These are phyloP conservation scores for Styphnolobium japonicum DNA, from an alignment of 306 rosid species.

Conservation along the genomic window DNA sequence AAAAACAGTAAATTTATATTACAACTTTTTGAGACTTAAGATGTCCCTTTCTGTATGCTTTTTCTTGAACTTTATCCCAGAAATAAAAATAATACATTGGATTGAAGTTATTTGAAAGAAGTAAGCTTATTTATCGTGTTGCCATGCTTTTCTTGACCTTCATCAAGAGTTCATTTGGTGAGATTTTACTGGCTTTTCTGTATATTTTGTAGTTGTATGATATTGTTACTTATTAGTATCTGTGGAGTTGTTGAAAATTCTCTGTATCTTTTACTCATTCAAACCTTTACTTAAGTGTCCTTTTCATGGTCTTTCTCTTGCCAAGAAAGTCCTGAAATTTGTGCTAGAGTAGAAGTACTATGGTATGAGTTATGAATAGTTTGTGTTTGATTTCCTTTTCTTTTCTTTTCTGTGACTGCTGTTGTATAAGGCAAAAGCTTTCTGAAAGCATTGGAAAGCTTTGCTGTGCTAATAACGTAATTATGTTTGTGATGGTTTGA, in stretches of 20 bases:
- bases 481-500: no score
- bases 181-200: not conserved
- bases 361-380: not conserved
- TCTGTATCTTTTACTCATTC: no score
- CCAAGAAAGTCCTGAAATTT: not conserved
- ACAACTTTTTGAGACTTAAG: not conserved
- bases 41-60: not conserved
- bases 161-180: not conserved
- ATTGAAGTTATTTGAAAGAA: not conserved
- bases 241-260: no score
- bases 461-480: no score
- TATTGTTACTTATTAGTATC: not conserved
- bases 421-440: no score
- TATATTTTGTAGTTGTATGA: not conserved
- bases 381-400: not conserved
- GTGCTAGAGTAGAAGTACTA: not conserved
- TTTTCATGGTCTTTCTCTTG: not conserved
- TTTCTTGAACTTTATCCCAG: not conserved
- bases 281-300: not conserved
- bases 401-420: not conserved
- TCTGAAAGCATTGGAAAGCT: no score
- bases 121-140: not conserved
- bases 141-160: not conserved
- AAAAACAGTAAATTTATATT: not conserved
- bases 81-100: not conserved